phyloP scores from a whole-genome alignment of 2,329 filamentous ascomycete genomes.

The Fusarium sp. region DNA sequence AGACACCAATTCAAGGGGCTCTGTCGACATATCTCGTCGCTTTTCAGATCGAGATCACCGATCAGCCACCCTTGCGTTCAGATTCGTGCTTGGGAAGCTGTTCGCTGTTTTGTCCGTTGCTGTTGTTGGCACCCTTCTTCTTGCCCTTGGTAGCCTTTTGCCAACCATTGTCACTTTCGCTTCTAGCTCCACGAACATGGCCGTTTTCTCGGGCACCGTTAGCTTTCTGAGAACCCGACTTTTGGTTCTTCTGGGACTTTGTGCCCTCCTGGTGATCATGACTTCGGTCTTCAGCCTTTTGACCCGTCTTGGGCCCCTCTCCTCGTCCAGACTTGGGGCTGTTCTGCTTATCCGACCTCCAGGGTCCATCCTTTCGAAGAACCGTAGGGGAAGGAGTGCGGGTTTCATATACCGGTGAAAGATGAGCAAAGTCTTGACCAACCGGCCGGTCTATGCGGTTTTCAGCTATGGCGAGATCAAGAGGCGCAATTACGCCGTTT shows the following conservation, averaged over 20 bases:
- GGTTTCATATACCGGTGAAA: constrained; percentile 81
- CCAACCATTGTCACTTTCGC: constrained; percentile 68
- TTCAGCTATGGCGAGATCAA: constrained; percentile 67
- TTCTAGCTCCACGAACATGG: constrained; percentile 66
- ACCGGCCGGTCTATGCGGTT: constrained; percentile 54
- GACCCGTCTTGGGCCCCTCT: constrained; percentile 39
- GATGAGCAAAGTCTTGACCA: constrained; percentile 60
- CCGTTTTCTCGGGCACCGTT: constrained; percentile 64
- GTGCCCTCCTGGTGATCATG: constrained; percentile 46
- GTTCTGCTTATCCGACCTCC: constrained; percentile 46
- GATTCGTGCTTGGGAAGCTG: constrained; percentile 68
- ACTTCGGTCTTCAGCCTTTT: constrained; percentile 44
- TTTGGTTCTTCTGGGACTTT: constrained; percentile 48
- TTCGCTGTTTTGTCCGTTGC: constrained; percentile 60
- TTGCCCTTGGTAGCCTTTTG: constrained; percentile 67
- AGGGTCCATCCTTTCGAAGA: constrained; percentile 63
- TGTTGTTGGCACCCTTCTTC: constrained; percentile 60
- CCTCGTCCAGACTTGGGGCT: constrained; percentile 35
- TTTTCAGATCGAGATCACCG: constrained; percentile 33
- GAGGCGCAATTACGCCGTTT: constrained; percentile 64
- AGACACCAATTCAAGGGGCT: background rate
- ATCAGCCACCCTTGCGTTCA: constrained; percentile 72
- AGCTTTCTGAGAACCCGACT: constrained; percentile 48
- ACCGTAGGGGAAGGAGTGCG: constrained; percentile 77
- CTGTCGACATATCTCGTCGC: constrained; percentile 23